Conservation (phyloP, 192 early-diverging fungal genomes). For the Paraglomus occultum region DNA sequence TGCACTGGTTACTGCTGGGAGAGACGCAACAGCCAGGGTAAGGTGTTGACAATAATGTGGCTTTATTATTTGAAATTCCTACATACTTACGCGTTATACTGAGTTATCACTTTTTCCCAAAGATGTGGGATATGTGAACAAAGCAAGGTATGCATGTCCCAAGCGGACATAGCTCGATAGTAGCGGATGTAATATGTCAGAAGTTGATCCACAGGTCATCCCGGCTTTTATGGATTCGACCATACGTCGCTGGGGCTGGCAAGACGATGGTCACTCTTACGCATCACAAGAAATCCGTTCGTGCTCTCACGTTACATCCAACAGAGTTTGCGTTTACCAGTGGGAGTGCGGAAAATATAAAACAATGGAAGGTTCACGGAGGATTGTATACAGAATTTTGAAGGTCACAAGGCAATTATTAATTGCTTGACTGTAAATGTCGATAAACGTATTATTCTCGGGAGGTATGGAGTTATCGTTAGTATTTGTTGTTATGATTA, state of each 20-base stretch:
- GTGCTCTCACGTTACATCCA: constrained; percentile 88
- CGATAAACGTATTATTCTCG: constrained; percentile 91
- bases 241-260: constrained; percentile 94
- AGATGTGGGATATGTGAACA: constrained; percentile 99
- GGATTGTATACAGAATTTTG: constrained; percentile 92
- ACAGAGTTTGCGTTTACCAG: constrained; percentile 92
- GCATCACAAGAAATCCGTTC: constrained; percentile 97
- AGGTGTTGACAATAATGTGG: constrained; percentile 17
- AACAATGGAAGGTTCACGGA: constrained; percentile 95
- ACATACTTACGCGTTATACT: not conserved
- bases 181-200: constrained; percentile 87
- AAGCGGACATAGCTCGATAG: constrained; percentile 83
- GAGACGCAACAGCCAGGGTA: constrained; percentile 92
- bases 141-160: constrained; percentile 88
- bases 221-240: constrained; percentile 93
- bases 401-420: constrained; percentile 83
- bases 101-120: constrained; percentile 3
- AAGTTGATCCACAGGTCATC: constrained; percentile 95
- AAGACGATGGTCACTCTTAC: constrained; percentile 92
- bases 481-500: constrained; percentile 16
- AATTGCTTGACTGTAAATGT: constrained; percentile 87
- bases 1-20: constrained; percentile 89
- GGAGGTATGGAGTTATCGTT: constrained; percentile 61
- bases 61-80: not conserved
- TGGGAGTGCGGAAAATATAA: constrained; percentile 87